Conservation (phyloP, 768 basidiomycete species). For the Clitopilus passeckerianus region DNA sequence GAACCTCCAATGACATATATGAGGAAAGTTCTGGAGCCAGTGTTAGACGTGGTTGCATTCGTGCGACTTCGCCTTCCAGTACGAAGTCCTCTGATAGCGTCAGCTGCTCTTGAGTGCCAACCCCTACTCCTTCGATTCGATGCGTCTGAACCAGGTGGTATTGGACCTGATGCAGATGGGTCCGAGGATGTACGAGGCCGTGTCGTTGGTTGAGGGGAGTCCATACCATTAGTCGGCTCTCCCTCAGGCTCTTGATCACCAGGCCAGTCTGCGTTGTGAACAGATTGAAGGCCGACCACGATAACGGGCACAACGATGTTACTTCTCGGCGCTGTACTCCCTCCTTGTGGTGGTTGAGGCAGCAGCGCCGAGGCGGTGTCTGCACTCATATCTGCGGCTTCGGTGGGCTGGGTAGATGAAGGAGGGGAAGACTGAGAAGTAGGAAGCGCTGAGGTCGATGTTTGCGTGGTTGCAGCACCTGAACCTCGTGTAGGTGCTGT, state of each 20-base stretch:
- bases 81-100: conserved; percentile 52
- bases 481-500: conserved; percentile 21
- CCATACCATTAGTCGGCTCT: conserved; percentile 6
- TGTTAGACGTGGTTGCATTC: conserved; percentile 8
- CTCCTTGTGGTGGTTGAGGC: conserved; percentile 2
- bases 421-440: conserved; percentile 7
- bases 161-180: neutral
- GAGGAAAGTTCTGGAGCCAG: conserved; percentile 70
- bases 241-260: conserved; percentile 1
- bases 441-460: conserved; percentile 10
- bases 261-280: conserved; percentile 31
- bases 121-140: conserved; percentile 13
- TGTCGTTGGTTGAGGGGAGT: neutral
- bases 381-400: conserved; percentile 11
- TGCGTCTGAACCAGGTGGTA: too few species aligned
- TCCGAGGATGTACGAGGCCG: neutral
- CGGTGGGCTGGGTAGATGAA: conserved; percentile 4
- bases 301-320: conserved; percentile 73
- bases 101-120: conserved; percentile 63
- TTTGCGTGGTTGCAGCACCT: conserved; percentile 11
- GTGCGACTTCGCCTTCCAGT: conserved; percentile 23
- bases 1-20: conserved; percentile 86
- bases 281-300: conserved; percentile 77
- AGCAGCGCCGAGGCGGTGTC: conserved; percentile 6
- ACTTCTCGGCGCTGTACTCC: conserved; percentile 7